A percentile compares a stretch with the other conserved stretches of the same genome.
phyloP scores from a whole-genome alignment of 2,329 filamentous ascomycete genomes.

The Fusarium falciforme region DNA sequence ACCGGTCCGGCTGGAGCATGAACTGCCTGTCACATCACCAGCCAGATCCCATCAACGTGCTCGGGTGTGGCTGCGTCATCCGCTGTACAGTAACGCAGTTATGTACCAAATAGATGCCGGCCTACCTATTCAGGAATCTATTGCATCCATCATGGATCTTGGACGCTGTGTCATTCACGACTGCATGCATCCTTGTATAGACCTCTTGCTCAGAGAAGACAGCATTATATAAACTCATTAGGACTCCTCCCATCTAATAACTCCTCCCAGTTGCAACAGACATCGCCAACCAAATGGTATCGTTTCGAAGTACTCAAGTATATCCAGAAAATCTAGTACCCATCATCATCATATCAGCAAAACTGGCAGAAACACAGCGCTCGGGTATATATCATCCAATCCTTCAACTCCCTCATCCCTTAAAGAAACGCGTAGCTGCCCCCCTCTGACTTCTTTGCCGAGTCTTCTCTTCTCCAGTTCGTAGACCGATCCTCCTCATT shows the following conservation, averaged over 20 bases:
- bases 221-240: neutral
- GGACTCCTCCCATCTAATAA: neutral
- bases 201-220: neutral
- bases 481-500: slow-evolving; percentile 16
- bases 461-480: slow-evolving; percentile 35
- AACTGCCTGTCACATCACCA: neutral
- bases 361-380: neutral
- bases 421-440: slow-evolving; percentile 43
- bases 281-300: neutral
- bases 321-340: neutral
- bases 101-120: neutral
- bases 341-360: neutral
- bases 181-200: neutral
- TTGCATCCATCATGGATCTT: neutral
- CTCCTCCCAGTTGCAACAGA: neutral
- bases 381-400: slow-evolving; percentile 23
- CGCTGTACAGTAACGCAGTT: neutral
- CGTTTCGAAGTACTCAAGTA: neutral
- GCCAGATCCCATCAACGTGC: neutral
- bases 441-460: slow-evolving; percentile 32
- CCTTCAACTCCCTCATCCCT: neutral
- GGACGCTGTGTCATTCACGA: neutral
- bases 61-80: slow-evolving; percentile 18
- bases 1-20: slow-evolving; percentile 20
- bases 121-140: neutral